phyloP scores from a whole-genome alignment of 306 rosid genomes.

The Acacia melanoxylon region DNA sequence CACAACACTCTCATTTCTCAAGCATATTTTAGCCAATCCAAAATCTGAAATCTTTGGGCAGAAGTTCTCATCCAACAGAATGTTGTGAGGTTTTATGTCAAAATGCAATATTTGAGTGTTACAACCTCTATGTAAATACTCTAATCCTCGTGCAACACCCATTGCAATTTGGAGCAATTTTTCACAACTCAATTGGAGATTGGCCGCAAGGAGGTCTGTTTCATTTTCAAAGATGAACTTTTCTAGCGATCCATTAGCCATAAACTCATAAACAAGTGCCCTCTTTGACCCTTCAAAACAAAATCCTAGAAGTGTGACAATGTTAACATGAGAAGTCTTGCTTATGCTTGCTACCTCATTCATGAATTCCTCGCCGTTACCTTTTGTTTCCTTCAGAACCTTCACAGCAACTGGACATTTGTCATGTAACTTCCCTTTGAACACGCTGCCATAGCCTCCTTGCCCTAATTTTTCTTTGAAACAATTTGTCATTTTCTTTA shows the following conservation, averaged over 20 bases:
- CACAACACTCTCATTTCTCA: neutral
- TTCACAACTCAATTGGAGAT: slow-evolving; percentile 24
- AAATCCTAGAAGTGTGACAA: too few relatives aligned
- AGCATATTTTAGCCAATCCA: slow-evolving; percentile 34
- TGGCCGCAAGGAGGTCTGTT: too few relatives aligned
- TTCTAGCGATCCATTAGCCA: too few relatives aligned
- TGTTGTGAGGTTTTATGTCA: slow-evolving; percentile 35
- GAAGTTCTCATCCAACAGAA: slow-evolving; percentile 9
- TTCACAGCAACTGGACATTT: slow-evolving; percentile 25
- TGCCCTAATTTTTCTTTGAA: too few relatives aligned
- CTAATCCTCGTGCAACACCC: slow-evolving; percentile 31
- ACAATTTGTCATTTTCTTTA: too few relatives aligned
- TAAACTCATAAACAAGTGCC: too few relatives aligned
- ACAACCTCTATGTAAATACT: neutral
- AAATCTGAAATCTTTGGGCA: slow-evolving; percentile 32
- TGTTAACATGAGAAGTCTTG: too few relatives aligned
- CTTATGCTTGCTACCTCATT: neutral
- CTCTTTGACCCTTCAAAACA: too few relatives aligned
- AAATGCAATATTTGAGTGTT: neutral
- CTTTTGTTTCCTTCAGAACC: slow-evolving; percentile 22
- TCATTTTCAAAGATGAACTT: too few relatives aligned
- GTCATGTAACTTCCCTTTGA: slow-evolving; percentile 16
- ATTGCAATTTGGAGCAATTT: slow-evolving; percentile 6
- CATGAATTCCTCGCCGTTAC: slow-evolving; percentile 37
- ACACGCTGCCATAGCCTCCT: slow-evolving; percentile 24